Conservation (phyloP, 805 yeast species). For the Metschnikowia orientalis region DNA sequence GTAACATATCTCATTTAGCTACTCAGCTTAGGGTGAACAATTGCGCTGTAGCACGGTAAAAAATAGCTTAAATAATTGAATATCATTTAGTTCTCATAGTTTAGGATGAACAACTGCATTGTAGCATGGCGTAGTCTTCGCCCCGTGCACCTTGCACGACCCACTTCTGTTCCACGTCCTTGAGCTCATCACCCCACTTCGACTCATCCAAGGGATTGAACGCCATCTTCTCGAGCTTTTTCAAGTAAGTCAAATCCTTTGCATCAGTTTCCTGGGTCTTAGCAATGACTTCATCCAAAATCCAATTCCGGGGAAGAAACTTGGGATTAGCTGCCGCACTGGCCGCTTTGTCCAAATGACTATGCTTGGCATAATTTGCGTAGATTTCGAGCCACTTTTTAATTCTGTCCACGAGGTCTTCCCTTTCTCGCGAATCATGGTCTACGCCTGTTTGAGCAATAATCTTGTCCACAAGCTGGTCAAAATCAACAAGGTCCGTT, state of each 20-base stretch:
- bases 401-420: conserved; percentile 40
- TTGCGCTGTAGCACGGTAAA: not conserved
- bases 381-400: conserved; percentile 52
- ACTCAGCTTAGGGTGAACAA: no score
- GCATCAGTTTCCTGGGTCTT: conserved; percentile 48
- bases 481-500: conserved; percentile 11
- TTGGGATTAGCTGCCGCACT: conserved; percentile 62
- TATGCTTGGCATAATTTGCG: conserved; percentile 38
- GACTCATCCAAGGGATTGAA: conserved; percentile 64
- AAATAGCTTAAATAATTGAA: not conserved
- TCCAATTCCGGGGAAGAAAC: conserved; percentile 82
- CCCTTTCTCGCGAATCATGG: conserved; percentile 23
- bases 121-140: conserved; percentile 54
- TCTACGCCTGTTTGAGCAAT: conserved; percentile 17
- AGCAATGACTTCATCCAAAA: conserved; percentile 75
- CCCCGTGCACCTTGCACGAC: conserved; percentile 46
- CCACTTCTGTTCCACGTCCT: conserved; percentile 59
- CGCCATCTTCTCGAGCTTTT: conserved; percentile 67
- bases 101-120: conserved; percentile 63
- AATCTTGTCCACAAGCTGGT: conserved; percentile 18
- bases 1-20: no score
- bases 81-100: not conserved
- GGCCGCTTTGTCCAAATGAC: conserved; percentile 30
- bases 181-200: conserved; percentile 64
- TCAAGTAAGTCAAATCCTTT: conserved; percentile 46